Evolutionary conservation across 768 basidiomycete genomes (phyloP), one percentile per base, ranked within the genome.

Genomic region (Chlorophyllum brunneum): DNA sequence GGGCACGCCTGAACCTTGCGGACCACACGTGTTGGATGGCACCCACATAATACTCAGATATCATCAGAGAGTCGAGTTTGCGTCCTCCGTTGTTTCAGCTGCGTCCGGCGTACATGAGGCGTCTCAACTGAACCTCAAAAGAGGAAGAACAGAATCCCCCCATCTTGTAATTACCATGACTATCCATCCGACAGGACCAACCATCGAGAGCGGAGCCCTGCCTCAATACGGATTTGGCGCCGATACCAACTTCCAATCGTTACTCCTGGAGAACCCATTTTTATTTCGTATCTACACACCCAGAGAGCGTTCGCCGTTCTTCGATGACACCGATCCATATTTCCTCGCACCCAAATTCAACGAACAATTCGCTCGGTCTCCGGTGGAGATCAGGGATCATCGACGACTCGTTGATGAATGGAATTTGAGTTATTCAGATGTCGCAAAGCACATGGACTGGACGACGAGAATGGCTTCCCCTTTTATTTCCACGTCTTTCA

Each of bases 221-320:
- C 86, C 88, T 48, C 88, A 88, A 65, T 84, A 85, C 60, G 87
- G 88, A 47, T 89, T 88, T 63, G 78, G 82, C 37, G 62, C 78
- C 37, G 80, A 85, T 57, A 67, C 77, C 63, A 72, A 80, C 37
- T 90, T 90, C 62, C 76, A 79, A 47, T 70, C 67, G 30, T 78
- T 91, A 38, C 67, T 84, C 57, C 69, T 76, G 48, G 71, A 76
- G 48, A 90, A 89, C 63, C 81, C 78, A 29, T 89, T 88, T 67
- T 76, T 91, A 59, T 91, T 86, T 72, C 86, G 88, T 37, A 81
- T 91, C 11, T 83, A 90, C 63, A 88, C 87, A 30, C 88, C 88
- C 24, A 86, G 82, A 62, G 74, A 77, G 51, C 74, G 69, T 37
- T 78, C 80, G 1, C 77, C 77, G 16, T 75, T 76, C 58, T 68